Percentiles rank a stretch among this genome's conserved stretches.
Evolutionary conservation across 116 monocot species (phyloP).

Genomic region (Cymodocea nodosa): DNA sequence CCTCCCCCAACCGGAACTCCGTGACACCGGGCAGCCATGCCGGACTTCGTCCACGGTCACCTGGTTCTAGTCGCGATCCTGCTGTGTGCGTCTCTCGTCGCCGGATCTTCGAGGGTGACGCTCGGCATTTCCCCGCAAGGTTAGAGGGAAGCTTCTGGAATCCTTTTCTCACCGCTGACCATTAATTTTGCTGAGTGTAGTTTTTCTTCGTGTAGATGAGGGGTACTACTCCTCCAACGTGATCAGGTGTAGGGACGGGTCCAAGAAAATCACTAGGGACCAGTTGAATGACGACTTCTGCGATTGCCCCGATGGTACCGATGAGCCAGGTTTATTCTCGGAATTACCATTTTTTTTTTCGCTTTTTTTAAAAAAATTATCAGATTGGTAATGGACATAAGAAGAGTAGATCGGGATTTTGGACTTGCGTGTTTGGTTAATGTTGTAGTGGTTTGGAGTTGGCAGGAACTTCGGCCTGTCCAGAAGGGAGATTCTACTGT

Average conservation of each 20-base stretch:
- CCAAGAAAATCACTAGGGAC: constrained; percentile 65
- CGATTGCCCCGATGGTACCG: constrained; percentile 93
- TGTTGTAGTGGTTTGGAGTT: neutral
- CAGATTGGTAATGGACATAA: no score
- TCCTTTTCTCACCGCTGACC: neutral
- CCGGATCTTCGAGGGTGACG: constrained; percentile 5
- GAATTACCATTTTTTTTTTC: neutral
- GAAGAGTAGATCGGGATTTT: neutral
- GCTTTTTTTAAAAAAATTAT: no score
- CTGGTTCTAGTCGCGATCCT: neutral
- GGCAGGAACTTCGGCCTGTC: constrained; percentile 90
- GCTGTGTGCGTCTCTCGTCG: neutral
- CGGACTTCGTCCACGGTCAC: no score
- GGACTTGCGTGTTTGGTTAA: neutral
- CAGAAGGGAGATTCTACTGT: constrained; percentile 92
- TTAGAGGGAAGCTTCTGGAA: neutral
- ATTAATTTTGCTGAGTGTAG: neutral
- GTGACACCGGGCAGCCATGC: neutral
- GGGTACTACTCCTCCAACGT: constrained; percentile 51
- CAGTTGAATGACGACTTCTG: constrained; percentile 96
- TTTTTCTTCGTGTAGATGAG: constrained; percentile 31
- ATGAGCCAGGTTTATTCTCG: constrained; percentile 58
- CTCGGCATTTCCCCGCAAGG: constrained; percentile 23
- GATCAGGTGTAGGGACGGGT: constrained; percentile 92
- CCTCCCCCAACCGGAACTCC: no score